These are phyloP conservation scores for Starmerella floricola DNA, from an alignment of 805 yeast genomes.

Conservation along the genomic window DNA sequence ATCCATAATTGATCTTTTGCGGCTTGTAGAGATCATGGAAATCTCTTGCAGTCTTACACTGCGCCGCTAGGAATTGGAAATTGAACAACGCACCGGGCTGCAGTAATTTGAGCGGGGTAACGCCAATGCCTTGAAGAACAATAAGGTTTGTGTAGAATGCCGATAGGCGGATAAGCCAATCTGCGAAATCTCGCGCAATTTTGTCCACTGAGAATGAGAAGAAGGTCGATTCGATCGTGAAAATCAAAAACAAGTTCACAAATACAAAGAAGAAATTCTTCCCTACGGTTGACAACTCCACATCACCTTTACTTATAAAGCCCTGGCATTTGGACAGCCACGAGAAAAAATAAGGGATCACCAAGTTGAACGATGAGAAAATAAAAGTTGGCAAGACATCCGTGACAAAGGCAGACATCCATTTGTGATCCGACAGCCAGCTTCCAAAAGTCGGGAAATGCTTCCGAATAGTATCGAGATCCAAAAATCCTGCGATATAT, in stretches of 20 bases:
- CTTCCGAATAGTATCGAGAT: slow-evolving; percentile 61
- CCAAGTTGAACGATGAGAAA: slow-evolving; percentile 69
- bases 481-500: slow-evolving; percentile 70
- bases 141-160: slow-evolving; percentile 83
- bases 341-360: slow-evolving; percentile 75
- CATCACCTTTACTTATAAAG: slow-evolving; percentile 81
- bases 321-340: slow-evolving; percentile 80
- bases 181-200: slow-evolving; percentile 76
- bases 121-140: slow-evolving; percentile 67
- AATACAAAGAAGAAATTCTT: slow-evolving; percentile 91
- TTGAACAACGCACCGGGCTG: slow-evolving; percentile 65
- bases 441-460: slow-evolving; percentile 76
- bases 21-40: slow-evolving; percentile 66
- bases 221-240: slow-evolving; percentile 78
- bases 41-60: slow-evolving; percentile 74
- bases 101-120: slow-evolving; percentile 79
- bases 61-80: slow-evolving; percentile 53
- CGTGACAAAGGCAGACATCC: slow-evolving; percentile 71
- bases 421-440: slow-evolving; percentile 46
- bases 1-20: slow-evolving; percentile 82
- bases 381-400: slow-evolving; percentile 85
- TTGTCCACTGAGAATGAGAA: slow-evolving; percentile 69
- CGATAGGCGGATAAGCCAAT: slow-evolving; percentile 65
- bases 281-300: slow-evolving; percentile 76
- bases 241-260: slow-evolving; percentile 84